These are phyloP conservation scores for Aspergillus tamarii DNA, from an alignment of 2,329 filamentous ascomycete genomes.

Conservation along the genomic window DNA sequence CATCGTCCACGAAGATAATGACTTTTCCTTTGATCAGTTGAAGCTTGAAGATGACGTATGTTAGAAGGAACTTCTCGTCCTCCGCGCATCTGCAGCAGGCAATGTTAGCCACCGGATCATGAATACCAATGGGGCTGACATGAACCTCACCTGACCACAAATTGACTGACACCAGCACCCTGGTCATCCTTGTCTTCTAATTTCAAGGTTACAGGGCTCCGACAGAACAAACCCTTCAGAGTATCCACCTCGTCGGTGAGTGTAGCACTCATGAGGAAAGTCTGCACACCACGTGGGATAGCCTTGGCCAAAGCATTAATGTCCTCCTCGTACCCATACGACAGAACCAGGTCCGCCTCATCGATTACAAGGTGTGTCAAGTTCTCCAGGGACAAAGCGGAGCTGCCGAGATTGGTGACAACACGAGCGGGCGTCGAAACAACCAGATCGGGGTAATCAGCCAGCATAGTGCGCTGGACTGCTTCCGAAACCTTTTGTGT, in stretches of 20 bases:
- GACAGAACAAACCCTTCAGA: slow-evolving; percentile 82
- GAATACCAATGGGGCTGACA: slow-evolving; percentile 4
- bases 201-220: slow-evolving; percentile 76
- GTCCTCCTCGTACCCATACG: slow-evolving; percentile 92
- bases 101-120: slow-evolving; percentile 21
- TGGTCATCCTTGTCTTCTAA: slow-evolving; percentile 81
- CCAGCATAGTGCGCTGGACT: slow-evolving; percentile 83
- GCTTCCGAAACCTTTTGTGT: slow-evolving; percentile 88
- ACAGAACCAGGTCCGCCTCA: slow-evolving; percentile 90
- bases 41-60: slow-evolving; percentile 94
- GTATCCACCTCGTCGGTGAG: slow-evolving; percentile 84
- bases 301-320: slow-evolving; percentile 76
- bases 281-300: slow-evolving; percentile 84
- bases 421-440: slow-evolving; percentile 89
- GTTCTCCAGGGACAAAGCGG: slow-evolving; percentile 69
- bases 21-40: slow-evolving; percentile 92
- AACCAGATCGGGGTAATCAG: slow-evolving; percentile 82
- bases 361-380: slow-evolving; percentile 84
- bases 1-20: slow-evolving; percentile 80
- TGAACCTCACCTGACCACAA: slow-evolving; percentile 70
- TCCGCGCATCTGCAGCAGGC: slow-evolving; percentile 70
- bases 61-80: slow-evolving; percentile 92
- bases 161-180: slow-evolving; percentile 78
- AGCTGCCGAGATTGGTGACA: slow-evolving; percentile 73
- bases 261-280: slow-evolving; percentile 91